These are phyloP conservation scores for Puccinia brachypodii DNA, from an alignment of 1,284 basidiomycete genomes.

Conservation along the genomic window DNA sequence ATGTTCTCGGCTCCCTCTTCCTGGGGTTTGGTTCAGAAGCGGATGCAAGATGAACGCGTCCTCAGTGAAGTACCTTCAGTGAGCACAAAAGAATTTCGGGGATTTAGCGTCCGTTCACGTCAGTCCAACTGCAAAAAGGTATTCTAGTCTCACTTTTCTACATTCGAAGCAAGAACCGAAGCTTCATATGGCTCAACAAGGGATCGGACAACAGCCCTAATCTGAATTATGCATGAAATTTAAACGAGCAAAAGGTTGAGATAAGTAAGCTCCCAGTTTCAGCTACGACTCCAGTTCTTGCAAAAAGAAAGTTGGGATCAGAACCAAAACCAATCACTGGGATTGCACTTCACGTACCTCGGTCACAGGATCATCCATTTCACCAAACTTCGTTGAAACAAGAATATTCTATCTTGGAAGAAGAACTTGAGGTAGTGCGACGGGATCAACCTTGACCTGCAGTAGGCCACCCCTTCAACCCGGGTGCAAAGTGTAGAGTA, in stretches of 20 bases:
- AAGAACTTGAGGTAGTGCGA: not conserved
- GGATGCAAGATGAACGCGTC: slow-evolving; percentile 32
- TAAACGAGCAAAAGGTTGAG: not conserved
- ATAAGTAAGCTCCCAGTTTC: not conserved
- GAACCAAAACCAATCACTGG: not conserved
- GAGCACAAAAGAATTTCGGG: not conserved
- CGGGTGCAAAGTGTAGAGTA: not conserved
- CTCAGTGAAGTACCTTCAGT: slow-evolving; percentile 31
- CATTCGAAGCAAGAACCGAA: slow-evolving; percentile 15
- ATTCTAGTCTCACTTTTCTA: slow-evolving; percentile 7
- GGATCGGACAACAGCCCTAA: slow-evolving; percentile 23
- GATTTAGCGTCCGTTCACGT: not conserved
- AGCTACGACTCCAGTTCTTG: not conserved
- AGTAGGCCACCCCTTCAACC: not conserved
- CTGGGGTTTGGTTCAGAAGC: slow-evolving; percentile 6
- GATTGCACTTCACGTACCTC: slow-evolving; percentile 2
- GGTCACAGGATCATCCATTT: slow-evolving; percentile 27
- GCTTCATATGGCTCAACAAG: slow-evolving; percentile 25
- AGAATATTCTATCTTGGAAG: not conserved
- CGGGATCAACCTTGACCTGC: not conserved
- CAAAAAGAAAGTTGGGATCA: not conserved
- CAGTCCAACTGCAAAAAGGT: not conserved
- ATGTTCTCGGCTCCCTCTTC: slow-evolving; percentile 1
- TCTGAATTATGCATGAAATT: not conserved
- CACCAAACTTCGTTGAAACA: not conserved